Percentiles rank a stretch among this genome's conserved stretches.
These are phyloP conservation scores for Alternaria dauci DNA, from an alignment of 2,329 filamentous ascomycete species.

Conservation along the genomic window DNA sequence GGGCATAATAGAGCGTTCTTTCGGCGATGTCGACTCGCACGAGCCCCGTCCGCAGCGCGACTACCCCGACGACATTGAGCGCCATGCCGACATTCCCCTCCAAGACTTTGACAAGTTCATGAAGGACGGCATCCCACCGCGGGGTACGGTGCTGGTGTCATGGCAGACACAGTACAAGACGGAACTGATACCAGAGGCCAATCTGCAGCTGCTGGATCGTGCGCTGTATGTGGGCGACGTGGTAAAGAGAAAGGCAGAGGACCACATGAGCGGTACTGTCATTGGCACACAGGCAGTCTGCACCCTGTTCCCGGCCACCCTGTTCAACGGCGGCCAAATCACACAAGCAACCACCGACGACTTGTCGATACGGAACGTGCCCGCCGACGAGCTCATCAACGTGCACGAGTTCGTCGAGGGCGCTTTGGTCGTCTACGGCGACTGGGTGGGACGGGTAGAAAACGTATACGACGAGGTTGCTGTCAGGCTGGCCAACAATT, in stretches of 20 bases:
- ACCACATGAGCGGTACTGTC: constrained; percentile 64
- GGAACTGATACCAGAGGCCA: constrained; percentile 53
- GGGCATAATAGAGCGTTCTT: constrained; percentile 56
- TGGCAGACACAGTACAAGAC: constrained; percentile 55
- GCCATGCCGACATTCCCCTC: constrained; percentile 43
- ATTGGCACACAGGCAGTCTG: constrained; percentile 59
- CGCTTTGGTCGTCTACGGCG: constrained; percentile 62
- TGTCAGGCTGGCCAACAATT: constrained; percentile 61
- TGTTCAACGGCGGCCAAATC: constrained; percentile 36
- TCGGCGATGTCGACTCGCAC: constrained; percentile 57
- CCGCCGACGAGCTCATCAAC: constrained; percentile 56
- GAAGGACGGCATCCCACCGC: constrained; percentile 58
- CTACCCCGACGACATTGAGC: constrained; percentile 49
- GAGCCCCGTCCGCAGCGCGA: constrained; percentile 54
- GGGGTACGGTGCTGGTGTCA: constrained; percentile 61
- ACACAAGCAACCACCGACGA: constrained; percentile 39
- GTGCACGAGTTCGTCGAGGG: constrained; percentile 59
- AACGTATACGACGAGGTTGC: constrained; percentile 60
- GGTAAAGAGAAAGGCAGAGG: constrained; percentile 60
- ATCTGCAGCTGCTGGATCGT: constrained; percentile 63
- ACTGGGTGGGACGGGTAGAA: constrained; percentile 65
- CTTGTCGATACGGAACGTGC: constrained; percentile 52
- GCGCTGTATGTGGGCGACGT: constrained; percentile 63
- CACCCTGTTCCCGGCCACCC: constrained; percentile 51
- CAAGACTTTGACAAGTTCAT: constrained; percentile 52